These are phyloP conservation scores for Lipomyces anomalus DNA, from an alignment of 805 yeast genomes.

Conservation along the genomic window DNA sequence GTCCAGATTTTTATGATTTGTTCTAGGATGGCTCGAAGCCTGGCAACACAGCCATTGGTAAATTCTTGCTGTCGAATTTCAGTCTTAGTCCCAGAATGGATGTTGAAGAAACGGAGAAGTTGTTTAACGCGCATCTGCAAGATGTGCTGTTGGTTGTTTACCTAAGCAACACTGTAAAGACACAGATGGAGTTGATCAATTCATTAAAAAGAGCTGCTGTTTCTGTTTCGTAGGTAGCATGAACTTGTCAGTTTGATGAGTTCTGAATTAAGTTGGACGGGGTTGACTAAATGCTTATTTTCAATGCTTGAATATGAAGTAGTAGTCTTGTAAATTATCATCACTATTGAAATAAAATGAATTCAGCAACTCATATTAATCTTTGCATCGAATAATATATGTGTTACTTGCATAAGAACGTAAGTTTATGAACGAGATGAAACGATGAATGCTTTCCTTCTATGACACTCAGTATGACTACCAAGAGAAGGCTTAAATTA, in stretches of 20 bases:
- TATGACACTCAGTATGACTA: too few species aligned
- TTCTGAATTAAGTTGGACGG: neutral
- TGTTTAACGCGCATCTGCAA: slow-evolving; percentile 67
- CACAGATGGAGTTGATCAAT: slow-evolving; percentile 42
- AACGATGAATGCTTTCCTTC: too few species aligned
- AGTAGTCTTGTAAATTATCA: neutral
- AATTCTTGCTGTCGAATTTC: slow-evolving; percentile 50
- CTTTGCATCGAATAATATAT: too few species aligned
- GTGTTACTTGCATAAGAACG: too few species aligned
- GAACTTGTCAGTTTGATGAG: neutral
- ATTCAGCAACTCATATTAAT: too few species aligned
- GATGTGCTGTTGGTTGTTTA: slow-evolving; percentile 78
- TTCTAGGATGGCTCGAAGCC: slow-evolving; percentile 26
- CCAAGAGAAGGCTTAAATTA: too few species aligned
- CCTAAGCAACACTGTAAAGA: slow-evolving; percentile 74
- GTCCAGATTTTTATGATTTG: too few species aligned
- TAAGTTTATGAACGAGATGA: too few species aligned
- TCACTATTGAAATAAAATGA: too few species aligned
- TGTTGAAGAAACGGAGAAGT: slow-evolving; percentile 48
- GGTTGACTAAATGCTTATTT: neutral
- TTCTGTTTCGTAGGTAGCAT: slow-evolving; percentile 1
- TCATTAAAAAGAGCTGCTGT: slow-evolving; percentile 19
- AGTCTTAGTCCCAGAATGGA: slow-evolving; percentile 38
- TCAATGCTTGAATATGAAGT: neutral
- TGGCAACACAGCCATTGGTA: slow-evolving; percentile 48